Base-by-base conservation (phyloP, 768 basidiomycete genomes). In the Boletus sp. region DNA sequence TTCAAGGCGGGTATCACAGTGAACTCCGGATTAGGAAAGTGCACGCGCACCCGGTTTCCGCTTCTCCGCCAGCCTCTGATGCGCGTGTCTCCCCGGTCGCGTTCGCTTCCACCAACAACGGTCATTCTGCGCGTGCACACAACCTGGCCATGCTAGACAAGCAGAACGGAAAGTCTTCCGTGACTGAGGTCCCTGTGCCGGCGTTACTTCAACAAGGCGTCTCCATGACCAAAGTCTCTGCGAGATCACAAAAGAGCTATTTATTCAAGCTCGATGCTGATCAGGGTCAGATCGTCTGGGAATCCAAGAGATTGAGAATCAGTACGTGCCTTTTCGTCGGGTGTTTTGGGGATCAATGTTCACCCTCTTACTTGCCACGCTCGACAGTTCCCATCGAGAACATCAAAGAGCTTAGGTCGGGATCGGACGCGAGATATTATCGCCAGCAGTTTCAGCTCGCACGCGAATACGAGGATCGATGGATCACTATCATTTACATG, bases 401-500 rank as follows among this genome's bases (percentile, higher is more conserved):
- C 62, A 90, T 97, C 71, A 89, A 91, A 53, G 94, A 96, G 67
- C 81, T 97, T 32, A 87, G 94, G 15, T 79, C 85, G 0, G 90
- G 87, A 14, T 66, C 80, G 5, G 85, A 91, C 33, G 85, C 89
- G 2, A 77, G 81, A 18, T 85, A 87, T 69, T 87, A 91, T 67
- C 84, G 87, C 52, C 78, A 83, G 47, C 85, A 86, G 63, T 87
- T 88, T 73, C 82, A 83, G 65, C 77, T 85, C 40, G 76, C 88
- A 0, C 72, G 77, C 47, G 81, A 84, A 50, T 79, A 80, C 55
- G 86, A 90, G 62, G 76, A 81, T 39, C 79, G 86, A 18, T 96
- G 92, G 91, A 80, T 96, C 61, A 91, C 93, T 0, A 84, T 91
- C 69, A 84, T 94, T 59, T 94, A 95, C 64, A 83, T 89, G 57